A percentile compares a stretch with the other conserved stretches of the same genome.
Conservation (phyloP, 2,329 filamentous ascomycete species). For the Monilinia laxa region DNA sequence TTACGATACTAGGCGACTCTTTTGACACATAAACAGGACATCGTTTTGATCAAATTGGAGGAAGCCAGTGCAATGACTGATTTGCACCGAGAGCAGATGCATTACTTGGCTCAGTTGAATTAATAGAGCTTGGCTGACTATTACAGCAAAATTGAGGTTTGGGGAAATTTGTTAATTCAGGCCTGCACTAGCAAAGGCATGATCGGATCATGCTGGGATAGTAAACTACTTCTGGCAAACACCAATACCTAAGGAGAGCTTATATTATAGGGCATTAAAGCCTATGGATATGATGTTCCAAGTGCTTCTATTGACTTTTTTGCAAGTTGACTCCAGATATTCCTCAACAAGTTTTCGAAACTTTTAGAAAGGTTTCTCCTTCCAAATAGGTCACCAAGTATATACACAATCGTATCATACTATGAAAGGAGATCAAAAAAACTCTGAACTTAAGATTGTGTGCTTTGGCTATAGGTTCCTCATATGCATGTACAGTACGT, state of each 20-base stretch:
- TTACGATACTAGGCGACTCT: too few relatives aligned
- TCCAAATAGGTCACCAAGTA: not conserved
- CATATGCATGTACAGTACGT: conserved; percentile 39
- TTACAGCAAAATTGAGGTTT: not conserved
- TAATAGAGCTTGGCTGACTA: not conserved
- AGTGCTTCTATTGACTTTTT: not conserved
- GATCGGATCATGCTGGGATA: not conserved
- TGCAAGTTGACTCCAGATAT: not conserved
- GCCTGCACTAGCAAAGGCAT: not conserved
- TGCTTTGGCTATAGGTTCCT: conserved; percentile 56
- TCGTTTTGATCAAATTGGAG: too few relatives aligned
- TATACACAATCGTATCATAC: not conserved
- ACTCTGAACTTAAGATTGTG: conserved; percentile 63
- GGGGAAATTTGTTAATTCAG: not conserved
- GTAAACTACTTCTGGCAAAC: not conserved
- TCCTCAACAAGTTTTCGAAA: not conserved
- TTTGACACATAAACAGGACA: too few relatives aligned
- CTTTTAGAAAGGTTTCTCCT: not conserved
- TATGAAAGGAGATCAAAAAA: not conserved
- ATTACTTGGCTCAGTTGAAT: not conserved
- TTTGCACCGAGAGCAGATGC: not conserved
- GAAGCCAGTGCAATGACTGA: too few relatives aligned
- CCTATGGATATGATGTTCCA: not conserved
- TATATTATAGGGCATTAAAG: not conserved
- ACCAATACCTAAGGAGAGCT: not conserved